These are phyloP conservation scores for Akanthomyces dipterigenus DNA, from an alignment of 2,329 filamentous ascomycete species.

Conservation along the genomic window DNA sequence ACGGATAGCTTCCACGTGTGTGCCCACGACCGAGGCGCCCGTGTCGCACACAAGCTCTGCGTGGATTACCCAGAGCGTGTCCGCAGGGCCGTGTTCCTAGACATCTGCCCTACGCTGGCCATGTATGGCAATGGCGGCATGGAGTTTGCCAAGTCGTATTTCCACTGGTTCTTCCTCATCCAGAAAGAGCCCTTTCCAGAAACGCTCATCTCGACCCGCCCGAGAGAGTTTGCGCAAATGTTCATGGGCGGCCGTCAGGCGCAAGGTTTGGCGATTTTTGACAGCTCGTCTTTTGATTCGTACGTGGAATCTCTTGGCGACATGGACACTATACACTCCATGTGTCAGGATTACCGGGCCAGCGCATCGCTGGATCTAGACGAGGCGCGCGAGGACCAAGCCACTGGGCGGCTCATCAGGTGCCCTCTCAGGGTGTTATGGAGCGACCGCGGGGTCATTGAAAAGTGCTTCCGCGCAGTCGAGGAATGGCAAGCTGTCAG, in stretches of 20 bases:
- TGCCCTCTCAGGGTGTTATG: constrained; percentile 44
- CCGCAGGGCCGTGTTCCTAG: constrained; percentile 37
- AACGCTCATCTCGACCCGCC: constrained; percentile 33
- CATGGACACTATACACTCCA: constrained; percentile 35
- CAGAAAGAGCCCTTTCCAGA: constrained; percentile 46
- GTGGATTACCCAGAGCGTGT: constrained; percentile 39
- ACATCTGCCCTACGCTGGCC: constrained; percentile 48
- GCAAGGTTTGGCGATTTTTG: constrained; percentile 29
- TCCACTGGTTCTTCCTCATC: constrained; percentile 54
- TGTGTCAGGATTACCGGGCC: constrained; percentile 52
- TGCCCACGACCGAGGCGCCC: constrained; percentile 50
- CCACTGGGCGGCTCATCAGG: constrained; percentile 34
- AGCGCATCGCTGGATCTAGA: constrained; percentile 45
- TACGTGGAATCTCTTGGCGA: constrained; percentile 38
- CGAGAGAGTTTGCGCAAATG: constrained; percentile 33
- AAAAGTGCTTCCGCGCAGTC: constrained; percentile 40
- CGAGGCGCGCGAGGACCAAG: constrained; percentile 38
- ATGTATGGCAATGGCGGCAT: constrained; percentile 42
- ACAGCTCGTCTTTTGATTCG: constrained; percentile 26
- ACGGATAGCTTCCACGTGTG: constrained; percentile 37
- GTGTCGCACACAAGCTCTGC: constrained; percentile 47
- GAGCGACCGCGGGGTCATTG: constrained; percentile 42
- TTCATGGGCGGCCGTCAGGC: constrained; percentile 29
- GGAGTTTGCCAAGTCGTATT: constrained; percentile 43
- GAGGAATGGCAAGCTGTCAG: constrained; percentile 45